Conservation (phyloP, 495 filamentous ascomycete species). For the Aspergillus conjunctus region DNA sequence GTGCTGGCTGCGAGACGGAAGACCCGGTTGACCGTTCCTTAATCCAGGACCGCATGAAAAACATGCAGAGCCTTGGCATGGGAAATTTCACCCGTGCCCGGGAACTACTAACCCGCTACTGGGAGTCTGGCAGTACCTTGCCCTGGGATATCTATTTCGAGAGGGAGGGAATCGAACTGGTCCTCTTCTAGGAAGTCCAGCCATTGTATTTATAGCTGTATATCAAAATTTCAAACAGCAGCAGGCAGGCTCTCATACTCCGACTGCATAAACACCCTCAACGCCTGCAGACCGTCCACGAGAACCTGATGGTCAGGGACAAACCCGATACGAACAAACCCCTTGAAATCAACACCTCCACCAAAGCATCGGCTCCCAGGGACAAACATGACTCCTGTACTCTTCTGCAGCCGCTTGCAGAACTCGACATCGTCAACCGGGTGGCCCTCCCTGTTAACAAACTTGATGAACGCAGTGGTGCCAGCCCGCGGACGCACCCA, state of each 20-base stretch:
- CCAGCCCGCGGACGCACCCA: conserved; percentile 81
- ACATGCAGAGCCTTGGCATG: conserved; percentile 37
- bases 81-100: conserved; percentile 39
- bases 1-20: conserved; percentile 38
- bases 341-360: conserved; percentile 66
- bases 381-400: conserved; percentile 74
- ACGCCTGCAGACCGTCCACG: not conserved
- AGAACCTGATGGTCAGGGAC: conserved; percentile 31
- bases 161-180: conserved; percentile 29
- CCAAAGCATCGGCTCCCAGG: conserved; percentile 81
- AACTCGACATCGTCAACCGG: conserved; percentile 73
- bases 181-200: conserved; percentile 30
- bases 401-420: conserved; percentile 67
- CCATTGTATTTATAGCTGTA: not conserved
- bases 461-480: conserved; percentile 79
- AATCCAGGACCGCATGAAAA: conserved; percentile 33
- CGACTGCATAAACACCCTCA: not conserved
- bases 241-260: not conserved
- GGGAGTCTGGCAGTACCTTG: conserved; percentile 25
- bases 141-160: conserved; percentile 34
- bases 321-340: conserved; percentile 80
- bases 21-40: conserved; percentile 19
- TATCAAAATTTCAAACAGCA: not conserved
- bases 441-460: conserved; percentile 58
- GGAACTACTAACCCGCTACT: conserved; percentile 26